Conservation (phyloP, 108 stramenopile genomes). For the Aurantiochytrium sp. region DNA sequence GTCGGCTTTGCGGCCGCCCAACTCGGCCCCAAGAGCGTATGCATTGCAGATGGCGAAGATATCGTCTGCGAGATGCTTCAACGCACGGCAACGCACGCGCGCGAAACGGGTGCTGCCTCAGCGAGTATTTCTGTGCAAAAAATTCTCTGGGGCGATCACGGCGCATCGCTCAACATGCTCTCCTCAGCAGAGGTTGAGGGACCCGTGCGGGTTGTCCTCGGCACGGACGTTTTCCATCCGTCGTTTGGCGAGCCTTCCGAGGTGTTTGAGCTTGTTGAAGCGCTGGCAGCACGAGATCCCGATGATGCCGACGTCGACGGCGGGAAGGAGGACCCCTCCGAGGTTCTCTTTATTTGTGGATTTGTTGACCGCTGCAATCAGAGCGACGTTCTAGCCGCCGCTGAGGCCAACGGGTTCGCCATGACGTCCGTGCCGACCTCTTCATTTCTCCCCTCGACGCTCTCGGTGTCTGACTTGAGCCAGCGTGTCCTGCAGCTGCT, state of each 20-base stretch:
- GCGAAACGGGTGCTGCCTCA: background rate
- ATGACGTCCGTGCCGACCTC: background rate
- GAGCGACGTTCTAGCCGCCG: background rate
- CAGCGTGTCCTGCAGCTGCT: background rate
- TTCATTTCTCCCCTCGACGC: background rate
- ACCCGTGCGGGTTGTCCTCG: background rate
- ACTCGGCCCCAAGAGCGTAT: background rate
- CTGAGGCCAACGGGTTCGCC: background rate
- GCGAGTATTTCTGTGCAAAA: background rate
- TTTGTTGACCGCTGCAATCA: slow-evolving; percentile 5
- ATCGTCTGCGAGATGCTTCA: background rate
- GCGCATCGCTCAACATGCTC: background rate
- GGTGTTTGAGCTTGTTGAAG: background rate
- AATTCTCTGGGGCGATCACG: background rate
- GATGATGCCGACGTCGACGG: background rate
- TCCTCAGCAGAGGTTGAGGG: background rate
- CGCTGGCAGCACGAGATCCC: background rate
- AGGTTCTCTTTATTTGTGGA: background rate
- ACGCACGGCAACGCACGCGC: background rate
- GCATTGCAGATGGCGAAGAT: background rate
- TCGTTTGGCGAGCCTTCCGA: background rate
- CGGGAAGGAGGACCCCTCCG: too few relatives aligned
- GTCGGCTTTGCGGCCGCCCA: background rate
- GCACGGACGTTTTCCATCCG: background rate
- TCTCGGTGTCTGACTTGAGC: background rate